phyloP scores from a whole-genome alignment of 805 yeast genomes.

The Monosporozyma servazzii region DNA sequence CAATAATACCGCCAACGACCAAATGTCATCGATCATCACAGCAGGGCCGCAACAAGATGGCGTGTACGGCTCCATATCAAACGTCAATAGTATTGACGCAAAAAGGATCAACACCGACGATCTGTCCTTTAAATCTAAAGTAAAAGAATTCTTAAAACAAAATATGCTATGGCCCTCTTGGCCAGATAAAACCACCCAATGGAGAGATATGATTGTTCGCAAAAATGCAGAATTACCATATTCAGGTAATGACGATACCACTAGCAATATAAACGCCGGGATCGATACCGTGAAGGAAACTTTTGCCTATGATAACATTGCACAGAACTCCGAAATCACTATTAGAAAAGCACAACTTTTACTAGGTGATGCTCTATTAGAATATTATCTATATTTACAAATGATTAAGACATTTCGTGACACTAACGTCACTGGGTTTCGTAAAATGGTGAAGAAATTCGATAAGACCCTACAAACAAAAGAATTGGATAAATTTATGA shows the following conservation, averaged over 20 bases:
- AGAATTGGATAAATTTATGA: slow-evolving; percentile 22
- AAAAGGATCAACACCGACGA: neutral
- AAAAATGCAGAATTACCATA: neutral
- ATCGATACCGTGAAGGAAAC: slow-evolving; percentile 10
- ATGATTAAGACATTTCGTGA: slow-evolving; percentile 42
- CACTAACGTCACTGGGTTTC: slow-evolving; percentile 77
- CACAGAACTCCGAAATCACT: slow-evolving; percentile 5
- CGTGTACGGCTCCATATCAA: slow-evolving; percentile 1
- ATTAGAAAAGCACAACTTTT: slow-evolving; percentile 9
- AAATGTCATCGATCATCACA: neutral
- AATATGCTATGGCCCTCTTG: slow-evolving; percentile 25
- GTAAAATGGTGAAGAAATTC: slow-evolving; percentile 82
- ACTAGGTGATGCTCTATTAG: slow-evolving; percentile 25
- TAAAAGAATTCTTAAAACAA: slow-evolving; percentile 8
- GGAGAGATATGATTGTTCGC: neutral
- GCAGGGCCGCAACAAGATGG: neutral
- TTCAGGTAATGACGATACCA: too few species aligned
- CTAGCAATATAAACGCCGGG: neutral
- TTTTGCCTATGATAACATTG: slow-evolving; percentile 7
- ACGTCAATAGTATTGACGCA: neutral
- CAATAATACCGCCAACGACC: neutral
- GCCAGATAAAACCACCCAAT: slow-evolving; percentile 11
- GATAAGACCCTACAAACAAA: slow-evolving; percentile 46
- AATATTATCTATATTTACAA: slow-evolving; percentile 26
- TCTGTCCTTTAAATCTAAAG: slow-evolving; percentile 2